phyloP scores from a whole-genome alignment of 176 grass and related monocot species.

The Avena sativa region DNA sequence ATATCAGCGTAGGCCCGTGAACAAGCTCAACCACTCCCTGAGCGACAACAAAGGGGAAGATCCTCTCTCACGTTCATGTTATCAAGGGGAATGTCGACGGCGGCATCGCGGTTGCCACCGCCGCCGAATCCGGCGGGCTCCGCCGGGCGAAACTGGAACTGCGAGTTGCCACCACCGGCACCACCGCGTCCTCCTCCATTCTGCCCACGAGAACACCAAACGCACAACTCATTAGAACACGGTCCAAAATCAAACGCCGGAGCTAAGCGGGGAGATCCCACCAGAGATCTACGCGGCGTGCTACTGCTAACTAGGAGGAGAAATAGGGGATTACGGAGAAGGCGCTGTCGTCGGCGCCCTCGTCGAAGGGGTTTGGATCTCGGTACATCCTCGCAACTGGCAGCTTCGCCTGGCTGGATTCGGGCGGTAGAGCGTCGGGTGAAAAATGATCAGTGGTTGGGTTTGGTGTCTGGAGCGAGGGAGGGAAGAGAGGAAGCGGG shows the following conservation, averaged over 20 bases:
- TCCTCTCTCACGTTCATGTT: constrained; percentile 66
- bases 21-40: not conserved
- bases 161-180: constrained; percentile 38
- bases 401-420: not conserved
- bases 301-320: not conserved
- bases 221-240: not conserved
- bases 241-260: constrained; percentile 14
- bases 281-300: constrained; percentile 45
- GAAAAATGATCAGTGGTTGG: constrained; percentile 30
- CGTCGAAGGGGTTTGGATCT: constrained; percentile 89
- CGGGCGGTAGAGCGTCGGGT: constrained; percentile 12
- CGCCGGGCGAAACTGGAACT: constrained; percentile 57
- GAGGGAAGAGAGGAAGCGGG: not conserved
- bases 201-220: constrained; percentile 52
- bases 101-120: constrained; percentile 50
- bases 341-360: constrained; percentile 69
- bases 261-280: constrained; percentile 34
- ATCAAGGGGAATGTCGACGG: constrained; percentile 70
- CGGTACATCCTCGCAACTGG: constrained; percentile 61
- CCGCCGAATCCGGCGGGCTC: constrained; percentile 56
- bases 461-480: not conserved
- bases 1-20: not conserved
- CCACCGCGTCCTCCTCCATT: constrained; percentile 58
- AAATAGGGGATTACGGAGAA: constrained; percentile 56
- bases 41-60: not conserved